Evolutionary conservation across 176 grass and related monocot genomes (phyloP).

Genomic region (Musa troglodytarum): DNA sequence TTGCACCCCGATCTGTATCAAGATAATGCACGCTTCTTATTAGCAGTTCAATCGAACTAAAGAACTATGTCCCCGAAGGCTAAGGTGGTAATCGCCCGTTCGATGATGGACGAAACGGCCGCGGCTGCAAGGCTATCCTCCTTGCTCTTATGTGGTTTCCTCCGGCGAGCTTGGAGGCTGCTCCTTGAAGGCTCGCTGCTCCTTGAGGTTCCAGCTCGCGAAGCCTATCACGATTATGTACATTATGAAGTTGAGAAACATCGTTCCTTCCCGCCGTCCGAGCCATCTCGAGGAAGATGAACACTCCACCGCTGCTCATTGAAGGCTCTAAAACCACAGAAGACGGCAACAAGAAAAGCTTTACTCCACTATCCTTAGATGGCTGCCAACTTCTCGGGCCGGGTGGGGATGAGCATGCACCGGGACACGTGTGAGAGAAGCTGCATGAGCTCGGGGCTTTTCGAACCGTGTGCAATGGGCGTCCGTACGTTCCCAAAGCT

Average conservation of each 20-base stretch:
- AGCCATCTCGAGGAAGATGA: not conserved
- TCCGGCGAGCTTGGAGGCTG: conserved; percentile 36
- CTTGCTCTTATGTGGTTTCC: conserved; percentile 48
- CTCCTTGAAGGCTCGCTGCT: too few relatives aligned
- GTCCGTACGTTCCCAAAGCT: too few relatives aligned
- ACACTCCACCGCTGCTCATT: not conserved
- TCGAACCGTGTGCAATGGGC: too few relatives aligned
- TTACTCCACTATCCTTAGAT: too few relatives aligned
- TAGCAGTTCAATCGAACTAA: not conserved
- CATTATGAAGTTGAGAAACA: conserved; percentile 73
- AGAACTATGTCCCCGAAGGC: conserved; percentile 64
- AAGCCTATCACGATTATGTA: conserved; percentile 60
- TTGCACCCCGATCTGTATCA: conserved; percentile 34
- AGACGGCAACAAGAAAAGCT: too few relatives aligned
- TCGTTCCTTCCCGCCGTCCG: conserved; percentile 28
- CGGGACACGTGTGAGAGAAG: not conserved
- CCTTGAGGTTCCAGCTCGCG: conserved; percentile 56
- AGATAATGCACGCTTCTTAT: not conserved
- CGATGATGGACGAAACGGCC: conserved; percentile 33
- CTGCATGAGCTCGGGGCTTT: not conserved
- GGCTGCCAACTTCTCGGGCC: too few relatives aligned
- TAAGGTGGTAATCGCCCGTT: conserved; percentile 59
- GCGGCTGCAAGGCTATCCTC: conserved; percentile 48
- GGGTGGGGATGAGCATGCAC: not conserved
- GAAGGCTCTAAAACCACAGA: not conserved